phyloP scores from a whole-genome alignment of 306 rosid genomes.

The Casuarina cunninghamiana region DNA sequence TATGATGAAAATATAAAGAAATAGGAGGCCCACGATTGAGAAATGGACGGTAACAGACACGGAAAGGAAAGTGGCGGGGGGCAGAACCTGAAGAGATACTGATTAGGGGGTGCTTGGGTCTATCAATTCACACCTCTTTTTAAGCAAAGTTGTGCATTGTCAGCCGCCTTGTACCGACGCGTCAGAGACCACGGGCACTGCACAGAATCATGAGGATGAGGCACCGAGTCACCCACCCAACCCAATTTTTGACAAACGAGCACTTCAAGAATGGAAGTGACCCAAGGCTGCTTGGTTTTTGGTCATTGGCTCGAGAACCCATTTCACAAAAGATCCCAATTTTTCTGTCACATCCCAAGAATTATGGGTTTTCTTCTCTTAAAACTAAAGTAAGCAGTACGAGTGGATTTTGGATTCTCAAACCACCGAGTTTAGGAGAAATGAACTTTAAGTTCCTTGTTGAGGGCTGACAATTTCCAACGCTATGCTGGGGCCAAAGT shows the following conservation, averaged over 20 bases:
- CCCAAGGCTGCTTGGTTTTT: constrained; percentile 34
- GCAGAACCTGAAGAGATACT: constrained; percentile 23
- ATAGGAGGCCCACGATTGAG: constrained; percentile 44
- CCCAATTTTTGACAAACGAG: background rate
- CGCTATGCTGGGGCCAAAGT: constrained; percentile 26
- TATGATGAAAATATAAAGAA: constrained; percentile 41
- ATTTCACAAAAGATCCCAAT: background rate
- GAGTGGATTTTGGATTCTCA: too few relatives aligned
- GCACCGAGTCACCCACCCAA: constrained; percentile 11
- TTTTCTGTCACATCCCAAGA: too few relatives aligned
- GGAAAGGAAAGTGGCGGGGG: constrained; percentile 22
- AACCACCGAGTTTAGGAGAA: too few relatives aligned
- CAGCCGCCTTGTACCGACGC: constrained; percentile 22
- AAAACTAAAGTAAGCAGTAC: too few relatives aligned
- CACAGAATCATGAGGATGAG: background rate
- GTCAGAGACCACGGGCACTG: background rate
- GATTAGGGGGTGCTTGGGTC: constrained; percentile 39
- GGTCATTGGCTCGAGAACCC: constrained; percentile 11
- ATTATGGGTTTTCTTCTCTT: too few relatives aligned
- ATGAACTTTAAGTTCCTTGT: too few relatives aligned
- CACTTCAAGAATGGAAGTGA: constrained; percentile 29
- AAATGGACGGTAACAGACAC: constrained; percentile 27
- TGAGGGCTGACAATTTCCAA: background rate
- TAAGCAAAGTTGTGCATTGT: constrained; percentile 39
- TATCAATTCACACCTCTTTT: constrained; percentile 47